phyloP scores from a whole-genome alignment of 2,329 filamentous ascomycete genomes.

The Sporothrix variecibatus region DNA sequence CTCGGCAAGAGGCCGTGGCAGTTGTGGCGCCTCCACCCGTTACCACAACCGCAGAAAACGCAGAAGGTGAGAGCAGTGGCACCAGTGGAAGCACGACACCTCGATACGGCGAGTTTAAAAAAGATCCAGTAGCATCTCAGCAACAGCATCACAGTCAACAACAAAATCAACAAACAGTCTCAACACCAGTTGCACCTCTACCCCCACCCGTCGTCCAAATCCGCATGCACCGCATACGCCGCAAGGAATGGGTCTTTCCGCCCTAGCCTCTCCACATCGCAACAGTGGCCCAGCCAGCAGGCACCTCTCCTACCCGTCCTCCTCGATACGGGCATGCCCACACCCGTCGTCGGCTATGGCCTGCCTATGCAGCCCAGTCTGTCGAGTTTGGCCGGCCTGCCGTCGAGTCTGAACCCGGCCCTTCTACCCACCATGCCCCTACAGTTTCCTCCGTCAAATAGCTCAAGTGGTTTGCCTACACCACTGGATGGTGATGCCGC shows the following conservation, averaged over 20 bases:
- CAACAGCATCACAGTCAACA: background rate
- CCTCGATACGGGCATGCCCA: background rate
- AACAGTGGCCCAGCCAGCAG: background rate
- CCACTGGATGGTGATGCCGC: background rate
- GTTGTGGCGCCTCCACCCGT: background rate
- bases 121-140: background rate
- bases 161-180: background rate
- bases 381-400: background rate
- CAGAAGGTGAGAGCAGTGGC: background rate
- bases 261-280: background rate
- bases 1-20: background rate
- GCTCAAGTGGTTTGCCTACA: background rate
- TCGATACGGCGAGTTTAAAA: background rate
- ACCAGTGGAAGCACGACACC: background rate
- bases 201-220: background rate
- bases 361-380: background rate
- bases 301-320: background rate
- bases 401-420: background rate
- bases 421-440: background rate
- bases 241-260: background rate
- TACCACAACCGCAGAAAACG: background rate
- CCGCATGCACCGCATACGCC: background rate
- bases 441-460: background rate
- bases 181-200: background rate
- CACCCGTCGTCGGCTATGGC: background rate